These are phyloP conservation scores for Crithidia fasciculata DNA, from an alignment of 208 protist species.

Conservation along the genomic window DNA sequence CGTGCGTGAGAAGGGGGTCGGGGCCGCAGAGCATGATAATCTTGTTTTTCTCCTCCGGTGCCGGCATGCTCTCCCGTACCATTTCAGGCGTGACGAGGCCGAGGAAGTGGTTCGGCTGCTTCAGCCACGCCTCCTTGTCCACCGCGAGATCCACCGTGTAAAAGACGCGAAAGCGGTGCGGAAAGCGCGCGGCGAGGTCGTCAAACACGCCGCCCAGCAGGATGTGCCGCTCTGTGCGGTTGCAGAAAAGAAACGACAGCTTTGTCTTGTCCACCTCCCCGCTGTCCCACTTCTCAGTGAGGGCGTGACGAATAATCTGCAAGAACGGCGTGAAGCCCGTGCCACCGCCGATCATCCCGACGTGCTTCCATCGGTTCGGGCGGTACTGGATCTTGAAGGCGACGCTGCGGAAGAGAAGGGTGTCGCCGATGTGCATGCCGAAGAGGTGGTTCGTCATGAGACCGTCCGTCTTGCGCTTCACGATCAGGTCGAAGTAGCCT, in stretches of 20 bases:
- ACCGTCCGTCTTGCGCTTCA: conserved; percentile 81
- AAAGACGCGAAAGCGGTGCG: conserved; percentile 85
- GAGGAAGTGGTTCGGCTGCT: conserved; percentile 61
- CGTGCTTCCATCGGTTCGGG: conserved; percentile 83
- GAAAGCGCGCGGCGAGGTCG: conserved; percentile 63
- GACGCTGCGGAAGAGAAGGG: conserved; percentile 80
- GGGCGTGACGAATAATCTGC: conserved; percentile 88
- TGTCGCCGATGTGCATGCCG: conserved; percentile 90
- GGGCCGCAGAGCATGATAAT: conserved; percentile 93
- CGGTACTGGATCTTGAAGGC: conserved; percentile 89
- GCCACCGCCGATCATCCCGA: conserved; percentile 94
- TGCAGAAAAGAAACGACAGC: conserved; percentile 92
- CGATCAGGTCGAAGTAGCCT: conserved; percentile 91
- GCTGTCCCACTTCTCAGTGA: conserved; percentile 68
- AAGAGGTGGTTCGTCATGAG: conserved; percentile 89
- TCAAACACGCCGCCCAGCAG: conserved; percentile 91
- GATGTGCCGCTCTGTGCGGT: conserved; percentile 93
- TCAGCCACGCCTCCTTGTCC: conserved; percentile 78
- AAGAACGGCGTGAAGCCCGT: conserved; percentile 95
- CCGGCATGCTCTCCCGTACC: conserved; percentile 77
- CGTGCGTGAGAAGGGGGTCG: conserved; percentile 80
- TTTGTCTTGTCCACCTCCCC: conserved; percentile 83
- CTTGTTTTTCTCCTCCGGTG: conserved; percentile 76
- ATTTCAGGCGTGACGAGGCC: conserved; percentile 84
- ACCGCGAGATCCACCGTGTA: conserved; percentile 90